Percentiles rank a stretch among this genome's conserved stretches.
Evolutionary conservation across 805 yeast species (phyloP).

Genomic region (Zygotorulaspora sp.): DNA sequence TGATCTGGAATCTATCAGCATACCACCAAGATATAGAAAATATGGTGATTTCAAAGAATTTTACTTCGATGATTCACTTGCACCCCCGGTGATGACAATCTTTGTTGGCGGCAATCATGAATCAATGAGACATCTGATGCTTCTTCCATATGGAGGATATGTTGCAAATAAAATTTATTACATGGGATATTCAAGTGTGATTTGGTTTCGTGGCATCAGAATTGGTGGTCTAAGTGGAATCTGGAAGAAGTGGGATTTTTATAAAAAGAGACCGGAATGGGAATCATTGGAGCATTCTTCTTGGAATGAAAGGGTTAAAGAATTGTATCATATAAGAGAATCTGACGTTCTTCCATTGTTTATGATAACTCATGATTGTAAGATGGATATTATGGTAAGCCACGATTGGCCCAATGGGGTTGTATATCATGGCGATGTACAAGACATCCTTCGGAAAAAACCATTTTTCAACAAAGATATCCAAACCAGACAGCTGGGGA

Average conservation of each 20-base stretch:
- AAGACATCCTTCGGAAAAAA: conserved; percentile 49
- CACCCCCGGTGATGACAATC: conserved; percentile 63
- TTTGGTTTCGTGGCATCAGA: conserved; percentile 70
- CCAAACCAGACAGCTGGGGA: conserved; percentile 57
- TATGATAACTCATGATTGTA: conserved; percentile 28
- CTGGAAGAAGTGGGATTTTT: conserved; percentile 50
- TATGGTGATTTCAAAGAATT: conserved; percentile 80
- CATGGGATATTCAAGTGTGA: conserved; percentile 69
- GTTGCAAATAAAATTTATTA: conserved; percentile 84
- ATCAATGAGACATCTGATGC: conserved; percentile 69
- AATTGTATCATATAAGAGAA: conserved; percentile 58
- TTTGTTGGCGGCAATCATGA: conserved; percentile 97
- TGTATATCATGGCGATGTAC: conserved; percentile 56
- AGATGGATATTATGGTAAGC: conserved; percentile 56
- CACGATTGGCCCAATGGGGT: conserved; percentile 97
- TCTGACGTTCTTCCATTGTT: conserved; percentile 54
- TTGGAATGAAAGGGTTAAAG: conserved; percentile 27
- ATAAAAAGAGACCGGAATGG: conserved; percentile 48
- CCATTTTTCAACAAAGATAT: conserved; percentile 68
- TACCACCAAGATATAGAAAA: conserved; percentile 69
- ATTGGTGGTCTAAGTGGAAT: conserved; percentile 87
- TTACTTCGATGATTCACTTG: conserved; percentile 46
- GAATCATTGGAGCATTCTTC: conserved; percentile 31
- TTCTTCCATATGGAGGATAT: conserved; percentile 85
- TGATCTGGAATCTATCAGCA: conserved; percentile 68